Conservation (phyloP, 108 stramenopile species). For the Nitzschia palea region DNA sequence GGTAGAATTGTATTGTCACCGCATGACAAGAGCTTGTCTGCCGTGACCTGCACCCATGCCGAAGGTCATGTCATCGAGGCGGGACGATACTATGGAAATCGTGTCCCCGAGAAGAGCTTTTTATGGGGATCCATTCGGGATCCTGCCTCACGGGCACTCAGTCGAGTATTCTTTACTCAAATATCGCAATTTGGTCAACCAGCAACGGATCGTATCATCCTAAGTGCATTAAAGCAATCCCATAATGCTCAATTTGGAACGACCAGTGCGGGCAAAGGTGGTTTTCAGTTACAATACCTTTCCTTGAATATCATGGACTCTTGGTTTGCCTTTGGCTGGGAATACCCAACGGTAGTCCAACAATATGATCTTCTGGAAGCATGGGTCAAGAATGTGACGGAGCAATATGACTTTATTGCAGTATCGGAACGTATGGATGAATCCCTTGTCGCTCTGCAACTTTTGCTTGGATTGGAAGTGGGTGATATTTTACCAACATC, state of each 20-base stretch:
- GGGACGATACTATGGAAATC: constrained; percentile 1
- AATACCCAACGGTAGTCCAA: background rate
- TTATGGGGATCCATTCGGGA: constrained; percentile 41
- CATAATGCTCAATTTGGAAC: background rate
- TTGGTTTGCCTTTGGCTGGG: constrained; percentile 2
- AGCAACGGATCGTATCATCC: constrained; percentile 27
- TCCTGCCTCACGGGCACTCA: constrained; percentile 37
- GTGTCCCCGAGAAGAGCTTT: constrained; percentile 4
- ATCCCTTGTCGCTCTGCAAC: constrained; percentile 28
- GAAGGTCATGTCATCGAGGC: background rate
- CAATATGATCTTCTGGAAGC: background rate
- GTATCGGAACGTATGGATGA: constrained; percentile 38
- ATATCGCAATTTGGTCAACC: constrained; percentile 19
- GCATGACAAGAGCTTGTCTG: too few relatives aligned
- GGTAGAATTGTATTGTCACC: too few relatives aligned
- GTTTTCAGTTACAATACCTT: constrained; percentile 19
- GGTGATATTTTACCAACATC: constrained; percentile 32
- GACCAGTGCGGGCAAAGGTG: constrained; percentile 6
- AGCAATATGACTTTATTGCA: constrained; percentile 45
- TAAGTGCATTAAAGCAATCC: background rate
- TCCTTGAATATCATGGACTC: constrained; percentile 6
- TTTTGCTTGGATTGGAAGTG: constrained; percentile 15
- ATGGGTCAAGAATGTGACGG: constrained; percentile 16
- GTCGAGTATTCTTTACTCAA: constrained; percentile 38
- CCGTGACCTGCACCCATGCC: background rate